A percentile compares a stretch with the other conserved stretches of the same genome.
Conservation (phyloP, 495 filamentous ascomycete species). For the Astrothelium macrocarpum region DNA sequence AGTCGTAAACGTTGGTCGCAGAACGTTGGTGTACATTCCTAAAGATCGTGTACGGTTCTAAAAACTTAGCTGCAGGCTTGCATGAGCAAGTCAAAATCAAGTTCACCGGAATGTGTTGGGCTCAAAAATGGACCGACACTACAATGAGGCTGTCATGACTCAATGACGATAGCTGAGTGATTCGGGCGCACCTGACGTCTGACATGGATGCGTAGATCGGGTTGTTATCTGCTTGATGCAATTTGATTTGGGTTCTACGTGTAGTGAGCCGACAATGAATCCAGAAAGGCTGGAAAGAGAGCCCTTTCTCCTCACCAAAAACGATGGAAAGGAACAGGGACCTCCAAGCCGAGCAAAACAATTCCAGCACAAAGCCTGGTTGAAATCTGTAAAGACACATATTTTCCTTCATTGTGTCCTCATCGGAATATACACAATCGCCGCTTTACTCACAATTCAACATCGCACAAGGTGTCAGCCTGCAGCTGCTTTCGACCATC, state of each 20-base stretch:
- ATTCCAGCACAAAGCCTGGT: not conserved
- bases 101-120: not conserved
- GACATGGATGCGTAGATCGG: not conserved
- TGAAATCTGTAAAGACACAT: not conserved
- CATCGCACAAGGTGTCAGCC: not conserved
- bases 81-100: not conserved
- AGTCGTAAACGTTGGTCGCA: too few relatives aligned
- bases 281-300: not conserved
- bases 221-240: not conserved
- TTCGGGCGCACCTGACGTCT: not conserved
- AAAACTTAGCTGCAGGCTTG: not conserved
- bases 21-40: too few relatives aligned
- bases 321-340: not conserved
- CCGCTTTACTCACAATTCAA: not conserved
- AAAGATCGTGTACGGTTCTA: not conserved
- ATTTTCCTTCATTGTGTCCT: not conserved
- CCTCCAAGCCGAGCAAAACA: not conserved
- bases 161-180: not conserved
- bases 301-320: not conserved
- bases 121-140: not conserved
- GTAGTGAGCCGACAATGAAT: not conserved
- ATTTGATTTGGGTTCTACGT: not conserved
- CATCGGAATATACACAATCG: not conserved
- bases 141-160: not conserved
- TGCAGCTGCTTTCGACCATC: not conserved